phyloP scores from a whole-genome alignment of 192 early-diverging fungal species.

The Rhizoclosmatium globosum region DNA sequence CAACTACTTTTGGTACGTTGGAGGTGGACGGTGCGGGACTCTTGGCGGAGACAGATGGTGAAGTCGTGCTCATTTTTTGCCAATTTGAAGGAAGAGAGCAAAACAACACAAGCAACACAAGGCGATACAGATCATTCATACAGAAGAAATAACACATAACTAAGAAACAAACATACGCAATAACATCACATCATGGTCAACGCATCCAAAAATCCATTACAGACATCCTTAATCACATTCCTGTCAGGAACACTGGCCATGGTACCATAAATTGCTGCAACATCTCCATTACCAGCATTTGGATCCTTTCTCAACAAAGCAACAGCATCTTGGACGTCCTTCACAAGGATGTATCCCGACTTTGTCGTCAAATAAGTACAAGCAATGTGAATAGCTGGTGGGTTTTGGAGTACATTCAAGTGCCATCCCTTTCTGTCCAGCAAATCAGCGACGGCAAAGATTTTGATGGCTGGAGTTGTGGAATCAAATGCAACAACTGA shows the following conservation, averaged over 20 bases:
- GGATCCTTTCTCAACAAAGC: slow-evolving; percentile 72
- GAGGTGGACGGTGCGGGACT: too few species aligned
- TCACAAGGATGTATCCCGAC: slow-evolving; percentile 74
- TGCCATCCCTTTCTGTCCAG: slow-evolving; percentile 86
- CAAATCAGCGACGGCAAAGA: slow-evolving; percentile 86
- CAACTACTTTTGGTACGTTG: neutral
- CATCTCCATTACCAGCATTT: slow-evolving; percentile 70
- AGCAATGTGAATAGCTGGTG: slow-evolving; percentile 88
- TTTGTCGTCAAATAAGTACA: slow-evolving; percentile 84
- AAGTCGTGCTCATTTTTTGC: too few species aligned
- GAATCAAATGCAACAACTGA: slow-evolving; percentile 89
- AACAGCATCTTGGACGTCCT: slow-evolving; percentile 83
- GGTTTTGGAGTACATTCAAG: slow-evolving; percentile 88
- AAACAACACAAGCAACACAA: too few species aligned
- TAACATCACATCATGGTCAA: slow-evolving; percentile 60
- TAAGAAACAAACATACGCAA: neutral
- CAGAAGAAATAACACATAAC: neutral
- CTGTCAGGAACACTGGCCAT: slow-evolving; percentile 88
- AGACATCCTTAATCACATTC: slow-evolving; percentile 86
- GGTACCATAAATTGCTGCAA: slow-evolving; percentile 93
- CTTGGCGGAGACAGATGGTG: too few species aligned
- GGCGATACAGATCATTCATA: too few species aligned
- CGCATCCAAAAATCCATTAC: slow-evolving; percentile 86
- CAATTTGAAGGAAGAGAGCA: too few species aligned
- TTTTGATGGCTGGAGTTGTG: slow-evolving; percentile 67